These are phyloP conservation scores for Biscutella laevigata DNA, from an alignment of 441 rosid genomes.

Conservation along the genomic window DNA sequence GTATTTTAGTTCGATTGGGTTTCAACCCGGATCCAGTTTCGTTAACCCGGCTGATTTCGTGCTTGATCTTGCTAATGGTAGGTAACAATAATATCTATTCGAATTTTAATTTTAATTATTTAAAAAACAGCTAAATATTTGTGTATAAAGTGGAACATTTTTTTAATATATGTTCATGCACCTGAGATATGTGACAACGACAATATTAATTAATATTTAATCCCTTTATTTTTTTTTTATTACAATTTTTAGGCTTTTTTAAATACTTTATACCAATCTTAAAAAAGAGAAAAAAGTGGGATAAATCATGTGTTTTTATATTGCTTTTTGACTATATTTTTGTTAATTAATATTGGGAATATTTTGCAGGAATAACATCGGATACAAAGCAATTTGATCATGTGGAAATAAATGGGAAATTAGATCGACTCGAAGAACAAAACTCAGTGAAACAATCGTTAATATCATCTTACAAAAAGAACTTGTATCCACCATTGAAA, in stretches of 20 bases:
- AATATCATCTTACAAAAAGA: constrained; percentile 54
- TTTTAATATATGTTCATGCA: constrained; percentile 15
- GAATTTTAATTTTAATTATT: no score
- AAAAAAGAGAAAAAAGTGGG: not conserved
- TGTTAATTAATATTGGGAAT: not conserved
- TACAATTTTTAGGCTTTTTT: not conserved
- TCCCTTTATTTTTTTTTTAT: constrained; percentile 15
- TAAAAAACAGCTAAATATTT: no score
- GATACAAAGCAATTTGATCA: constrained; percentile 52
- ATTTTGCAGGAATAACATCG: constrained; percentile 48
- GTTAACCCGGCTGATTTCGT: constrained; percentile 84
- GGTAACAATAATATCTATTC: not conserved
- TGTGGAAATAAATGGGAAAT: constrained; percentile 34
- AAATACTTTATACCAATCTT: not conserved
- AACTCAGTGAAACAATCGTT: constrained; percentile 50
- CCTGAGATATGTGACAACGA: constrained; percentile 35
- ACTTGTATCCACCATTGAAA: constrained; percentile 45
- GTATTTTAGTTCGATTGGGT: constrained; percentile 60
- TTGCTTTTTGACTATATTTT: not conserved
- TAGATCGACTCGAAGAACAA: constrained; percentile 53
- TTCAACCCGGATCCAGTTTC: constrained; percentile 43
- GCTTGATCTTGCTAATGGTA: constrained; percentile 89
- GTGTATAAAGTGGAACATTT: constrained; percentile 13
- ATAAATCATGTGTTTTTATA: not conserved
- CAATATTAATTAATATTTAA: constrained; percentile 5